phyloP scores from a whole-genome alignment of 768 basidiomycete genomes.

The Strobilomyces echinocephalus region DNA sequence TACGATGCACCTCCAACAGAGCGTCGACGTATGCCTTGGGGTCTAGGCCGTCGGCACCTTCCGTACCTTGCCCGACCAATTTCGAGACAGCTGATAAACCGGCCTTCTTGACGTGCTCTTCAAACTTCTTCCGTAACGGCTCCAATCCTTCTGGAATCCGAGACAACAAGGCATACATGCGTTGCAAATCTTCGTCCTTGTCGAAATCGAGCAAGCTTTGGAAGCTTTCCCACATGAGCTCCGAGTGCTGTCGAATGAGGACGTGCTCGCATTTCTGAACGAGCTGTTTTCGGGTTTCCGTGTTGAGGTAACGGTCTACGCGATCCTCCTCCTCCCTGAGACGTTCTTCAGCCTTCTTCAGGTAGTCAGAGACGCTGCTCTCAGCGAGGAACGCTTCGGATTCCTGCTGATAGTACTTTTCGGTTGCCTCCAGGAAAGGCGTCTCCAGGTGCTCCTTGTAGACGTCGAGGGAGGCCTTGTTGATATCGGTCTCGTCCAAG shows the following conservation, averaged over 20 bases:
- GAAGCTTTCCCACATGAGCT: constrained; percentile 90
- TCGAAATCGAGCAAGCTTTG: constrained; percentile 86
- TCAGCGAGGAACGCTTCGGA: constrained; percentile 85
- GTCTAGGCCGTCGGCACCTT: constrained; percentile 61
- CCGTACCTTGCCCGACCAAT: constrained; percentile 50
- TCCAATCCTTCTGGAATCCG: constrained; percentile 89
- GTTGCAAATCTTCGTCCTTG: constrained; percentile 89
- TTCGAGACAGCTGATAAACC: constrained; percentile 80
- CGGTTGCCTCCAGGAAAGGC: constrained; percentile 85
- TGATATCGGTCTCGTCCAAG: constrained; percentile 85
- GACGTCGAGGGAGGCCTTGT: constrained; percentile 88
- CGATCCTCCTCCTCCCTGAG: constrained; percentile 92
- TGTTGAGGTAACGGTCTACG: constrained; percentile 90
- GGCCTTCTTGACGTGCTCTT: constrained; percentile 90
- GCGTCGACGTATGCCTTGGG: constrained; percentile 95
- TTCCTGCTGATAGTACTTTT: constrained; percentile 88
- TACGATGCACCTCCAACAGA: constrained; percentile 83
- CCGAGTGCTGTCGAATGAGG: constrained; percentile 81
- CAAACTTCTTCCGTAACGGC: constrained; percentile 86
- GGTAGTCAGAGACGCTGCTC: constrained; percentile 89
- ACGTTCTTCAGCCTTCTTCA: constrained; percentile 91
- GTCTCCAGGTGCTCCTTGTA: constrained; percentile 88
- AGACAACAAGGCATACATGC: constrained; percentile 91
- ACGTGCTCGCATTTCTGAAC: constrained; percentile 85
- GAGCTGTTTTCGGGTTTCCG: constrained; percentile 77